Evolutionary conservation across 345 rosid genomes (phyloP), one percentile per base, ranked within the genome.

Genomic region (Corchorus olitorius): DNA sequence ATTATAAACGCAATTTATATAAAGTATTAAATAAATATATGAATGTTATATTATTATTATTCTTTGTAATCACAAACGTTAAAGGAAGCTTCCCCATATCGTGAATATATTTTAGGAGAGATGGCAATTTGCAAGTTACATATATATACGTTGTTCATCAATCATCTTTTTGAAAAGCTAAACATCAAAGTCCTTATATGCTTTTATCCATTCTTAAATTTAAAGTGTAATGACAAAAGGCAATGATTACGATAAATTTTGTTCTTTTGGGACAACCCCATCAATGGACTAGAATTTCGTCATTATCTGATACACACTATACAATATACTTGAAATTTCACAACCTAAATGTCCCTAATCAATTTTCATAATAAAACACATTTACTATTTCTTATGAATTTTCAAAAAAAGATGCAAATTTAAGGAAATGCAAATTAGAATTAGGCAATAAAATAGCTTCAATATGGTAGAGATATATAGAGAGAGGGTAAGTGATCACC

Each of bases 131-230:
- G 46, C 12, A 50, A 73, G 62, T 63, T 49, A 55, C 60, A 35
- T 33, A 63, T 14, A 7, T 39, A 39, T 39, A 39, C 43, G 27
- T 39, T 39, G 43, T 39, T 39, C 41, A 41, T 61, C 75, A 76
- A 74, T 76, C 79, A 70, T 50, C 81, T 74, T 84, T 78, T 81
- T 64, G 55, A 76, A 70, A 84, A 84, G 84, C 68, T 73, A 78
- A 39, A 70, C 48, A 55, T 72, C 58, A 66, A 75, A 54, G 65
- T 66, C 41, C 10, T 8, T 17, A 12, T 63, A 65, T 56, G 9
- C 69, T 62, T 52, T 69, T 71, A 70, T 62, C 64, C 53, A 41
- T 69, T 72, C 61, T 65, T 65, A 73, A n/a, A 56, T 77, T 76
- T 77, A 80, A 77, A 65, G 77, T 59, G 76, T 76, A 76, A 61